A percentile compares a stretch with the other conserved stretches of the same genome.
Evolutionary conservation across 306 rosid species (phyloP).

Genomic region (Dalbergia cochinchinensis): DNA sequence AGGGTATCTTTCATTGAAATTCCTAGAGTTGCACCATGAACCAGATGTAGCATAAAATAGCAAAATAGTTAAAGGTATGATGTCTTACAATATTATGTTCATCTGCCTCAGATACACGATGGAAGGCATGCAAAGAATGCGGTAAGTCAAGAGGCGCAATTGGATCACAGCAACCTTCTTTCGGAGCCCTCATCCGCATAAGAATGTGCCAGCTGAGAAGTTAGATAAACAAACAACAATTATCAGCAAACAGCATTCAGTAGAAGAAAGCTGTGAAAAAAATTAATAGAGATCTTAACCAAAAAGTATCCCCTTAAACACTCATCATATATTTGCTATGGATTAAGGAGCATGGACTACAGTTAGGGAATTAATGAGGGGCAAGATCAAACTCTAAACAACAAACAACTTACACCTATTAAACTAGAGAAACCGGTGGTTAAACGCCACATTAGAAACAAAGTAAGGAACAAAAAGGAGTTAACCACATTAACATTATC

Average conservation of each 20-base stretch:
- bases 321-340: constrained; percentile 15
- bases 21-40: constrained; percentile 35
- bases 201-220: constrained; percentile 87
- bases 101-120: constrained; percentile 75
- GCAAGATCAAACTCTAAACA: constrained; percentile 19
- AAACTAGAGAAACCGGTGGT: constrained; percentile 23
- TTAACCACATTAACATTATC: constrained; percentile 28
- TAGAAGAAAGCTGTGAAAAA: constrained; percentile 7
- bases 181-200: constrained; percentile 90
- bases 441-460: constrained; percentile 11
- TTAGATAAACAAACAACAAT: constrained; percentile 46
- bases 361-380: constrained; percentile 36
- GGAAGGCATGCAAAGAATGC: constrained; percentile 91
- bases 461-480: neutral
- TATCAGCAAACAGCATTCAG: constrained; percentile 37
- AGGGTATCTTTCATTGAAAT: constrained; percentile 21
- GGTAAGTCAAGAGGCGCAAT: constrained; percentile 96
- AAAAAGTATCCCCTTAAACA: constrained; percentile 30
- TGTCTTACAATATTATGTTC: constrained; percentile 66
- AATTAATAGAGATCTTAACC: constrained; percentile 22
- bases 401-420: constrained; percentile 26
- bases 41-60: constrained; percentile 22
- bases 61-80: constrained; percentile 34
- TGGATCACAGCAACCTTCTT: constrained; percentile 78
- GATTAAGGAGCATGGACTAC: neutral